Evolutionary conservation across 2,329 filamentous ascomycete genomes (phyloP), one percentile per base, ranked within the genome.

Genomic region (Epichloe bromicola): DNA sequence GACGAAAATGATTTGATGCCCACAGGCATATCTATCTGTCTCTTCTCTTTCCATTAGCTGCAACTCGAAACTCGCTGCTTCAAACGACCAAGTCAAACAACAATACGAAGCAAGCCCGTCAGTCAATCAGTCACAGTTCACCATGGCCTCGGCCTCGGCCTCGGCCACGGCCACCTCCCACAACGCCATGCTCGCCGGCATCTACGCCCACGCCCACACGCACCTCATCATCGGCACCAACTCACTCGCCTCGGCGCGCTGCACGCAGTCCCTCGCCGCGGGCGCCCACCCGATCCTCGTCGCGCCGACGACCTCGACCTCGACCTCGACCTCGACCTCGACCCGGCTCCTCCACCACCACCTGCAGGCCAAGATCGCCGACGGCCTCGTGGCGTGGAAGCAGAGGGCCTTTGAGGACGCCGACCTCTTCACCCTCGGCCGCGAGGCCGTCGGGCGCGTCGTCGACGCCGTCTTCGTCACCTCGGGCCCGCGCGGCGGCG

Each of bases 381-480:
- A 78, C 11, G 80, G 80, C 51, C 70, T 79, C 54, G 77, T 89
- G 5, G 67, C 76, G 56, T 88, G 85, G 84, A 61, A 83, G 33
- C 72, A 76, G 58, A 78, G 80, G 53, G 63, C 70, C 0, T 95
- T 96, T 59, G 65, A 78, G 48, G 83, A 91, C 38, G 68, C 71
- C 0, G 85, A 96, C 63, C 67, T 96, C 49, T 82, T 81, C 40
- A 80, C 74, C 1, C 70, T 95, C 2, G 93, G 93, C n/a, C 78
- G 93, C 48, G 75, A 80, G 40, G 88, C 94, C 52, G 83, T 95
- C 10, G 82, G 79, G 55, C 63, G 70, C 50, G 80, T 94, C 4
- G 91, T 95, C 15, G 93, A 98, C 66, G 86, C 86, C 51, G 93
- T 98, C 39, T 97, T 97, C 66, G 82, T 97, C 38, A 95, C 89